These are phyloP conservation scores for Cnidoscolus chayamansa DNA, from an alignment of 441 rosid species.

Conservation along the genomic window DNA sequence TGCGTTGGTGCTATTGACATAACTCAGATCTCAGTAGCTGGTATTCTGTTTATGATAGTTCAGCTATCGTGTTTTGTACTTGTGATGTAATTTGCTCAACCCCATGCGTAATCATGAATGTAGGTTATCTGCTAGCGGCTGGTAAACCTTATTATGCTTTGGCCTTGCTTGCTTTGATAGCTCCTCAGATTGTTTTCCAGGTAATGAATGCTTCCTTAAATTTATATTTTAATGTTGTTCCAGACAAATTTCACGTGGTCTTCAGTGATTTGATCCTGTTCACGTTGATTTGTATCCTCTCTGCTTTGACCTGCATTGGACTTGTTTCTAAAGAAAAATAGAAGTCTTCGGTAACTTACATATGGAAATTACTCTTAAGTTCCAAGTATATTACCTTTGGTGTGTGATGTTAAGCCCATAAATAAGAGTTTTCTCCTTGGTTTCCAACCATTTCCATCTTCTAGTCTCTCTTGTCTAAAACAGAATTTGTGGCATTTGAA, in stretches of 20 bases:
- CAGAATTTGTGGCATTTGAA: neutral
- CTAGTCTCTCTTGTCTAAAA: neutral
- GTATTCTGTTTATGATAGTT: slow-evolving; percentile 37
- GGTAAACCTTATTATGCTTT: slow-evolving; percentile 94
- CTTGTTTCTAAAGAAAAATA: no score
- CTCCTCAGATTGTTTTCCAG: slow-evolving; percentile 91
- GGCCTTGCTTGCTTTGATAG: slow-evolving; percentile 68
- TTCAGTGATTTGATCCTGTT: no score
- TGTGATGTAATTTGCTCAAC: neutral
- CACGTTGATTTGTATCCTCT: neutral
- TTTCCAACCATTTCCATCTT: neutral
- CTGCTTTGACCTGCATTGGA: neutral
- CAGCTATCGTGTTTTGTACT: no score
- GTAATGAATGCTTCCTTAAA: slow-evolving; percentile 32
- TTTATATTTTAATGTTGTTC: neutral
- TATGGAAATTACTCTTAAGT: no score
- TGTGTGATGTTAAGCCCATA: neutral
- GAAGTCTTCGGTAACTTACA: no score
- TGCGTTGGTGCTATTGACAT: slow-evolving; percentile 93
- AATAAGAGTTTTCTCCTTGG: neutral
- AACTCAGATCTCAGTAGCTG: slow-evolving; percentile 89
- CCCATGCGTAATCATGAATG: slow-evolving; percentile 9
- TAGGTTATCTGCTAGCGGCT: slow-evolving; percentile 86
- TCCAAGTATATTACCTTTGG: neutral
- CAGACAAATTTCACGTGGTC: neutral